Evolutionary conservation across 2,329 filamentous ascomycete species (phyloP), one percentile per base, ranked within the genome.

Genomic region (Colletotrichum musicola): DNA sequence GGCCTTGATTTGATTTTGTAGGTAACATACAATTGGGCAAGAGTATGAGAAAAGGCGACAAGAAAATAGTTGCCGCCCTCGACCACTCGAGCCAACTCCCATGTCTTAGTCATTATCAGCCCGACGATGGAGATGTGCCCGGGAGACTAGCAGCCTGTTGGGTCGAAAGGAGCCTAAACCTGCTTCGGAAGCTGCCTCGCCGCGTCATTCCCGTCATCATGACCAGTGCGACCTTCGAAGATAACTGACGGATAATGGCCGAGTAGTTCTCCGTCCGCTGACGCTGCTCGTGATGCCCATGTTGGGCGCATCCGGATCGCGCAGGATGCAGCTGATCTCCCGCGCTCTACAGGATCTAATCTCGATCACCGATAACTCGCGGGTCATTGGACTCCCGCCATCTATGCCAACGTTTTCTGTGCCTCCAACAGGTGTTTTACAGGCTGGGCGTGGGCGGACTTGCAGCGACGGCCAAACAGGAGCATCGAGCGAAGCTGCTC

Each of bases 311-410:
- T 66, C 38, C 20, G 50, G 40, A 54, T 50, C 18, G 40, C 66
- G 62, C 62, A 66, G 62, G 22, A 42, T 56, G 62, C 62, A 20
- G 62, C 59, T 61, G 49, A 68, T 66, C 65, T 66, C 55, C 62
- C 62, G 55, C 56, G 44, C 46, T 60, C 55, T 61, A 66, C 55
- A 69, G 49, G 49, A 61, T 56, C 49, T 65, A 65, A 67, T 64
- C 59, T 62, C 35, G 51, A 67, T 67, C 35, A 51, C 62, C 49
- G n/a, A 53, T 25, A 60, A 25, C 30, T 35, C 30, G 44, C 38
- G 59, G 51, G 47, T 13, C 64, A 61, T 38, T 53, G 35, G 22
- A 35, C 30, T 6, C 5, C 40, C 12, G 14, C 40, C 40, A 42
- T 42, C 40, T 30, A 47, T 56, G 27, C 46, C 58, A 46, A 54